These are phyloP conservation scores for Naegleria lovaniensis DNA, from an alignment of 208 protist genomes.

Conservation along the genomic window DNA sequence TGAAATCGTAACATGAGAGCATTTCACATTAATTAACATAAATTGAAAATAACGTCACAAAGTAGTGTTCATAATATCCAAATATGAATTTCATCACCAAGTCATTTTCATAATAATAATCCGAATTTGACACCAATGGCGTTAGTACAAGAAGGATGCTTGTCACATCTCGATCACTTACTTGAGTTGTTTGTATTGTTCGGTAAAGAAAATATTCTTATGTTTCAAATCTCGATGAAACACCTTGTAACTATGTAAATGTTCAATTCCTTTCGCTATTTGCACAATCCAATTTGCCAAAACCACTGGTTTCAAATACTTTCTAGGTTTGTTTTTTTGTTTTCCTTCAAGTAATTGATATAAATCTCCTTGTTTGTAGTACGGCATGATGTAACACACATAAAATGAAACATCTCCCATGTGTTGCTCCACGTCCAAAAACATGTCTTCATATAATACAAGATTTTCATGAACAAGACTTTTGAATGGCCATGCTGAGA, in stretches of 20 bases:
- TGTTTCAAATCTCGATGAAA: slow-evolving; percentile 86
- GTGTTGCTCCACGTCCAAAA: background rate
- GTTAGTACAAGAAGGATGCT: no score
- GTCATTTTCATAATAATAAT: no score
- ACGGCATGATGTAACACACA: background rate
- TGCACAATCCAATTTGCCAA: slow-evolving; percentile 49
- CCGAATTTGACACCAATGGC: no score
- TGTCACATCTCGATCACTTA: background rate
- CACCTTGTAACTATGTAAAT: slow-evolving; percentile 91
- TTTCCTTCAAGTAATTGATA: background rate
- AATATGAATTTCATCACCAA: no score
- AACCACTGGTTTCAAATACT: background rate
- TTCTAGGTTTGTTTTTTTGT: background rate
- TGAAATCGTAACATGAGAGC: no score
- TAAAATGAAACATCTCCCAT: background rate
- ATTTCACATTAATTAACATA: no score
- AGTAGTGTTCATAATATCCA: no score
- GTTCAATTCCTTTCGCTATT: slow-evolving; percentile 96
- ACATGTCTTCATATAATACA: background rate
- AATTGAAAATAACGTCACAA: no score
- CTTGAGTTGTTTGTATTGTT: background rate
- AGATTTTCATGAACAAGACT: background rate
- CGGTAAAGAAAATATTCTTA: slow-evolving; percentile 76
- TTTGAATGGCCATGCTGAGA: background rate
- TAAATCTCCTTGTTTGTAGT: background rate